Evolutionary conservation across 345 rosid genomes (phyloP), one percentile per base, ranked within the genome.

Genomic region (Anastatica hierochuntica): DNA sequence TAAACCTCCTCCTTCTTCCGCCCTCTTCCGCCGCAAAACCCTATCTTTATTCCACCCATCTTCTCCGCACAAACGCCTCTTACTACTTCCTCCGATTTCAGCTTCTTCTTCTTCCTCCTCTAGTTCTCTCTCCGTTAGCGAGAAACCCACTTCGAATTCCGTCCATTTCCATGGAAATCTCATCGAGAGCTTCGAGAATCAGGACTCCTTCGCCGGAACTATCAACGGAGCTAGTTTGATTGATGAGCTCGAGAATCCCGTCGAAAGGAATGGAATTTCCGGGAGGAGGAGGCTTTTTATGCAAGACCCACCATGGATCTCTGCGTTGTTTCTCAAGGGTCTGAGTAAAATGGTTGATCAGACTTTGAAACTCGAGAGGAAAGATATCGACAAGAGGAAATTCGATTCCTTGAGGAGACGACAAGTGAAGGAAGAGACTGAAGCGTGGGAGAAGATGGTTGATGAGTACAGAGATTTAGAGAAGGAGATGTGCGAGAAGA

Each of bases 371-470:
- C 14, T 79, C 44, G 79, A 81, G 74, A 55, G 51, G 4, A 66
- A 68, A 13, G 79, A 89, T 39, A 79, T 82, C 21, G 81, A 80
- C 34, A 75, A 61, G 58, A 68, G 77, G 70, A 79, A 76, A 68
- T 80, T 79, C 41, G 79, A 84, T 71, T 14, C 72, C 39, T 43
- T 90, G 27, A 64, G 95, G 74, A 74, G 96, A 69, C 59, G 95
- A 52, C 96, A 90, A 66, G 69, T 90, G 41, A 79, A 69, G 72
- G 84, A 81, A 60, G 96, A 90, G 82, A 86, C 98, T 7, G 92
- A 84, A 68, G 96, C 89, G 10, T 90, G 95, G 95, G 85, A 87
- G 83, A 79, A 43, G 53, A 80, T 67, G 83, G 83, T 78, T 31
- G 78, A 76, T 18, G 98, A 90, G 62, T 90, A 90, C 34, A 77